Percentiles rank a stretch among this genome's conserved stretches.
Conservation (phyloP, 345 rosid genomes). For the Hirschfeldia incana region DNA sequence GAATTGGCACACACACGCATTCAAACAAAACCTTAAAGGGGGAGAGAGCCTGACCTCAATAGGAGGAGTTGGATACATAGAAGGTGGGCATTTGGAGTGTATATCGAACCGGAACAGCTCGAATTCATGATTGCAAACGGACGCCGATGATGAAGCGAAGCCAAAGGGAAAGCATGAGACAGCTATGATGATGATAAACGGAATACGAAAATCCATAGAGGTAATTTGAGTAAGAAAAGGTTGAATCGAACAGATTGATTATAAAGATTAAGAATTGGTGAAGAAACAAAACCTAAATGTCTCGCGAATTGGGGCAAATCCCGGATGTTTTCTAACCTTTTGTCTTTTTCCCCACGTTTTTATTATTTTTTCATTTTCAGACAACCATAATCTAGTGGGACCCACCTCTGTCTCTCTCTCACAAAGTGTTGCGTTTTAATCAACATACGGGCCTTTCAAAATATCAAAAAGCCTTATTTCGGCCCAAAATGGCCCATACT, state of each 20-base stretch:
- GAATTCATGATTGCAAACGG: slow-evolving; percentile 51
- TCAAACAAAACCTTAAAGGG: no score
- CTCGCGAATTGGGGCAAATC: background rate
- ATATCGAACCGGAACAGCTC: slow-evolving; percentile 45
- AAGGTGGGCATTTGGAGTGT: slow-evolving; percentile 57
- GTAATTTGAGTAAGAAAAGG: background rate
- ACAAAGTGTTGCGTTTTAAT: background rate
- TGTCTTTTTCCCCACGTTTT: background rate
- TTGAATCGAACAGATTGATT: background rate
- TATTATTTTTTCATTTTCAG: background rate
- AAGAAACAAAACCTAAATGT: background rate
- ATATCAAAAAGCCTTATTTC: background rate
- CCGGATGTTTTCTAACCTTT: background rate
- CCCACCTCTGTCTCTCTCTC: background rate
- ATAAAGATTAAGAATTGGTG: background rate
- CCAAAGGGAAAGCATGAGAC: slow-evolving; percentile 21
- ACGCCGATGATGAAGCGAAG: slow-evolving; percentile 28
- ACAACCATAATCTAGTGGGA: background rate
- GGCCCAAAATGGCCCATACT: background rate
- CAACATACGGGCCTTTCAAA: background rate
- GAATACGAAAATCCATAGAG: slow-evolving; percentile 31
- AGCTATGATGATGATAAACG: slow-evolving; percentile 37
- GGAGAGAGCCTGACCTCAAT: slow-evolving; percentile 44
- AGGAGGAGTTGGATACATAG: slow-evolving; percentile 63
- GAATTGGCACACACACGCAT: no score